Evolutionary conservation across 345 rosid genomes (phyloP).

Genomic region (Gossypium sturtianum): DNA sequence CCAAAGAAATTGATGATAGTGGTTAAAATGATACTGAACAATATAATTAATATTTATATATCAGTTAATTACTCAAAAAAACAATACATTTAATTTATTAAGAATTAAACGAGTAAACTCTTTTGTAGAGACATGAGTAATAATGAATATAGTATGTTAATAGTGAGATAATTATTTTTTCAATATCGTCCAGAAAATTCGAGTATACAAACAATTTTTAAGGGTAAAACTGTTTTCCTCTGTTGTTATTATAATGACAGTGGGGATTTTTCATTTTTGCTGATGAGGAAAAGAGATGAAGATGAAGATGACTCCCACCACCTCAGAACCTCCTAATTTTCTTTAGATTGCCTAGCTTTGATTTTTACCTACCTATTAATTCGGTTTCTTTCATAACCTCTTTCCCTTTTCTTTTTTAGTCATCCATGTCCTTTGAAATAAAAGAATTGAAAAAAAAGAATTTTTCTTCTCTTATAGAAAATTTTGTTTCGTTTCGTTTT

Average conservation of each 20-base stretch:
- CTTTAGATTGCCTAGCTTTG: slow-evolving; percentile 8
- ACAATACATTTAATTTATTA: no score
- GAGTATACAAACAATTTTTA: no score
- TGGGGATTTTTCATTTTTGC: not conserved
- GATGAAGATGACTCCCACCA: not conserved
- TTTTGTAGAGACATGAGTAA: no score
- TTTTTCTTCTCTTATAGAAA: not conserved
- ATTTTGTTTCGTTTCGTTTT: not conserved
- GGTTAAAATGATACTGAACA: no score
- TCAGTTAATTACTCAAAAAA: no score
- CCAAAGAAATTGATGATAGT: no score
- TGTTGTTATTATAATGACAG: not conserved
- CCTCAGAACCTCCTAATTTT: not conserved
- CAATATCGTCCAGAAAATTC: no score
- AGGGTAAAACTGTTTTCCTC: not conserved
- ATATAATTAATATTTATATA: no score
- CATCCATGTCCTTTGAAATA: not conserved
- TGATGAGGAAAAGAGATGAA: not conserved
- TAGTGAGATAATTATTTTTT: no score
- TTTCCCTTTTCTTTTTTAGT: not conserved
- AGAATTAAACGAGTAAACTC: no score
- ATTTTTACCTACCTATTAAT: not conserved
- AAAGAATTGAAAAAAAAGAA: not conserved
- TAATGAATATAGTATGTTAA: no score
- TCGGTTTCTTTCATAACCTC: not conserved